Percentiles rank a stretch among this genome's conserved stretches.
Evolutionary conservation across 305 asterid species (phyloP).

Genomic region (Plantago lanceolata): DNA sequence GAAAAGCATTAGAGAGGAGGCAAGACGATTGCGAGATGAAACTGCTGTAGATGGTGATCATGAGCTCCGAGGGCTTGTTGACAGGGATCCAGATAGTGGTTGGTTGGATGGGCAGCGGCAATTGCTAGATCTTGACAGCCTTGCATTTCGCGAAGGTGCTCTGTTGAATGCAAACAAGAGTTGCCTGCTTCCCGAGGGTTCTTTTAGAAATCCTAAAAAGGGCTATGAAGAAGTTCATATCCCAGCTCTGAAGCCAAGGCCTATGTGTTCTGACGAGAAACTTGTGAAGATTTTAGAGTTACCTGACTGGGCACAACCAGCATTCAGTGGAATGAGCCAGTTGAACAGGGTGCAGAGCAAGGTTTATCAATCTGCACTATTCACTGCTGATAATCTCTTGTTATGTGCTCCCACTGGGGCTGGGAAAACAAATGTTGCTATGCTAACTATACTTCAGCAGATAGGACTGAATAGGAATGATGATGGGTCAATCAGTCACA

Average conservation of each 20-base stretch:
- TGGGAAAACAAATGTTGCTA: constrained; percentile 94
- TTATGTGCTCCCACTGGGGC: constrained; percentile 99
- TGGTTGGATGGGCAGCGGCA: constrained; percentile 80
- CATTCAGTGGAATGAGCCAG: constrained; percentile 77
- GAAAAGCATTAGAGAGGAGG: constrained; percentile 90
- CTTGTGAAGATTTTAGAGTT: constrained; percentile 65
- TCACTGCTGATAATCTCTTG: constrained; percentile 64
- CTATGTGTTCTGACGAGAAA: constrained; percentile 53
- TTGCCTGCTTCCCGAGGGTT: constrained; percentile 76
- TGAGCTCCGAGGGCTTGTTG: constrained; percentile 42
- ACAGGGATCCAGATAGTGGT: constrained; percentile 76
- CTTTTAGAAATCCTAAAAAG: constrained; percentile 59
- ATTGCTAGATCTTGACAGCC: constrained; percentile 75
- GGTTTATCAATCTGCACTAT: constrained; percentile 81
- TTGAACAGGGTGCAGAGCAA: constrained; percentile 88
- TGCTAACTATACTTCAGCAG: constrained; percentile 92
- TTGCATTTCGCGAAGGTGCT: constrained; percentile 76
- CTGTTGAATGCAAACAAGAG: constrained; percentile 66
- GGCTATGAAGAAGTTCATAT: constrained; percentile 93
- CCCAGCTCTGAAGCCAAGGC: constrained; percentile 77
- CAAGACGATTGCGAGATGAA: constrained; percentile 73
- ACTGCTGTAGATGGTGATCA: constrained; percentile 56
- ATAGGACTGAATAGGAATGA: constrained; percentile 62
- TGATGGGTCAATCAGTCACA: constrained; percentile 68
- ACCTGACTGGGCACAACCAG: constrained; percentile 95